Base-by-base conservation (phyloP, 2,329 filamentous ascomycete genomes). In the Trichoderma polysporum region DNA sequence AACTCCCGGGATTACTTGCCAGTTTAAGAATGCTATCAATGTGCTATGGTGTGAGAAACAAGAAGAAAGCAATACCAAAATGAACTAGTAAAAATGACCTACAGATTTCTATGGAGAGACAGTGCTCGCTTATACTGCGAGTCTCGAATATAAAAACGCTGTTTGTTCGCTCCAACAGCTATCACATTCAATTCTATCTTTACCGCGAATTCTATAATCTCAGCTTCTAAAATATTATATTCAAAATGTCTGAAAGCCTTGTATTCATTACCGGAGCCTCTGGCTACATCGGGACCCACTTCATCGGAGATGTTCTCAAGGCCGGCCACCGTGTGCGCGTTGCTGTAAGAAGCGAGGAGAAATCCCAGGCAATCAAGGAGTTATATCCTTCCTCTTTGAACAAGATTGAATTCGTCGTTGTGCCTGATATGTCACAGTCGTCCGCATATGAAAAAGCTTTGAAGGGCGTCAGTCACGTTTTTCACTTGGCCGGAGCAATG, bases 391-490 rank as follows among this genome's bases (percentile, higher is more conserved):
- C 59, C 3, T 53, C 57, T 17, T 19, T 63, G 3, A 54, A 68
- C 15, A 70, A 68, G 1, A 71, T 72, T 19, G 59, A 41, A 19
- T 62, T 10, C 22, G 41, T 17, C 2, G 15, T 62, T 13, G 47
- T 62, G 25, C 47, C 59, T 4, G 59, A 62, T 29, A 62, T 67
- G 70, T 72, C 25, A 53, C 78, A 53, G 71, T 81, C 19, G 72
- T 75, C 73, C n/a, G 77, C 78, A 0, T 80, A 77, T 60, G 73
- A 79, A 29, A 72, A 77, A 22, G 78, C 76, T 12, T 71, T 79
- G 57, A 72, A 76, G 35, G 78, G 73, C 2, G 76, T 79, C 27
- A 73, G 72, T 37, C 77, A 77, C 67, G 73, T 82, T 60, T 71
- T 77, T n/a, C 72, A 74, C 62, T 62, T 73, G 29, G 73, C 73